Evolutionary conservation across 2,329 filamentous ascomycete genomes (phyloP).

Genomic region (Arthrobotrys entomopaga): DNA sequence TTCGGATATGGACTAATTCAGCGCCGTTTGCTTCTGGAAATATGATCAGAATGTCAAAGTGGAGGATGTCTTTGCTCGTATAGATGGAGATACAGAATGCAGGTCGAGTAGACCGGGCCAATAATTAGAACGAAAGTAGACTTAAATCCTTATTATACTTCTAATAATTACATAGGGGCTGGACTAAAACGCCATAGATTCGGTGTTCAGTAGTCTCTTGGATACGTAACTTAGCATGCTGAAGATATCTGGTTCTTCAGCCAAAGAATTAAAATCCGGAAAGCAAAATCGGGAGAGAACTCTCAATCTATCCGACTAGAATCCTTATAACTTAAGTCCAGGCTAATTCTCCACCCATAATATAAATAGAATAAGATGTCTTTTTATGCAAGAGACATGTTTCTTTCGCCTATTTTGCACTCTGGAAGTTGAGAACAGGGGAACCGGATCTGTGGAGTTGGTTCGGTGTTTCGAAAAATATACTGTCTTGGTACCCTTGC

Average conservation of each 20-base stretch:
- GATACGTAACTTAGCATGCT: conserved; percentile 4
- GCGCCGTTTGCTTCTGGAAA: background rate
- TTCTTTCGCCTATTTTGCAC: background rate
- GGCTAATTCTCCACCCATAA: no score
- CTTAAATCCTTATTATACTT: no score
- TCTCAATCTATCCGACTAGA: conserved; percentile 24
- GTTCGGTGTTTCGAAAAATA: no score
- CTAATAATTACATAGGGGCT: no score
- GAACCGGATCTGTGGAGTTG: no score
- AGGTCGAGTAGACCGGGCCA: background rate
- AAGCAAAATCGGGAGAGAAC: background rate
- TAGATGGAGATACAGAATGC: background rate
- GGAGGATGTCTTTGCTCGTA: background rate
- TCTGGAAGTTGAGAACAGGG: no score
- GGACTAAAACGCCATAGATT: no score
- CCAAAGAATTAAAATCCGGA: conserved; percentile 5
- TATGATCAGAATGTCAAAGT: background rate
- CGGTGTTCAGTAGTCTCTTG: conserved; percentile 24
- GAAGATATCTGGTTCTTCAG: background rate
- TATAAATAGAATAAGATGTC: conserved; percentile 21
- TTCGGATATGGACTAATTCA: background rate
- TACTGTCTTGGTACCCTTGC: no score
- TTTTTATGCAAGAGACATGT: background rate
- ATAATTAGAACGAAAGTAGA: no score
- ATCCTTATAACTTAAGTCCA: conserved; percentile 14